Percentiles rank a stretch among this genome's conserved stretches.
These are phyloP conservation scores for Telfairia occidentalis DNA, from an alignment of 331 rosid species.

Conservation along the genomic window DNA sequence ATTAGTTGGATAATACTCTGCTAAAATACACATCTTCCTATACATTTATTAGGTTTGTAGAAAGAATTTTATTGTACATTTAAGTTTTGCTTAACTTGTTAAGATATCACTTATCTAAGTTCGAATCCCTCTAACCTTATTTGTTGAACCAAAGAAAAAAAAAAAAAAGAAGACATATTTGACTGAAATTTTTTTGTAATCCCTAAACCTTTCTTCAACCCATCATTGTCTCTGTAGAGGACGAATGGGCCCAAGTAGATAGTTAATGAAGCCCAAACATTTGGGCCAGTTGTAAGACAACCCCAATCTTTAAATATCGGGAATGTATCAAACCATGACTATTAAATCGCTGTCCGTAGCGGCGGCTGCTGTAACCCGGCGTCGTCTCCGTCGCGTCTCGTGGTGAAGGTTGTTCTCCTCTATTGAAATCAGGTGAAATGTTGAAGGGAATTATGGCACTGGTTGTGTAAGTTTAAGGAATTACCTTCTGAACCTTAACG, in stretches of 20 bases:
- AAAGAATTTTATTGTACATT: too few species aligned
- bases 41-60: too few species aligned
- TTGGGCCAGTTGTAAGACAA: not conserved
- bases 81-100: too few species aligned
- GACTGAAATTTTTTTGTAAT: too few species aligned
- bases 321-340: not conserved
- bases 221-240: not conserved
- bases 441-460: not conserved
- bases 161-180: too few species aligned
- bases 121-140: too few species aligned
- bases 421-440: not conserved
- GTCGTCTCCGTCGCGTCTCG: conserved; percentile 8
- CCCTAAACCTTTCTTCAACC: not conserved
- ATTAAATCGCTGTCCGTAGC: not conserved
- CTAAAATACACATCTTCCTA: too few species aligned
- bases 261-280: not conserved
- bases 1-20: too few species aligned
- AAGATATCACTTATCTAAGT: too few species aligned
- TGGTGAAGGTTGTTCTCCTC: not conserved
- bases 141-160: too few species aligned
- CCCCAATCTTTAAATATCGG: not conserved
- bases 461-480: not conserved
- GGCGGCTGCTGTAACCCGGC: not conserved
- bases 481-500: not conserved
- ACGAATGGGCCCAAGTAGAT: not conserved